A percentile compares a stretch with the other conserved stretches of the same genome.
Evolutionary conservation across 2,329 filamentous ascomycete species (phyloP).

Genomic region (Pseudogymnoascus pannorum): DNA sequence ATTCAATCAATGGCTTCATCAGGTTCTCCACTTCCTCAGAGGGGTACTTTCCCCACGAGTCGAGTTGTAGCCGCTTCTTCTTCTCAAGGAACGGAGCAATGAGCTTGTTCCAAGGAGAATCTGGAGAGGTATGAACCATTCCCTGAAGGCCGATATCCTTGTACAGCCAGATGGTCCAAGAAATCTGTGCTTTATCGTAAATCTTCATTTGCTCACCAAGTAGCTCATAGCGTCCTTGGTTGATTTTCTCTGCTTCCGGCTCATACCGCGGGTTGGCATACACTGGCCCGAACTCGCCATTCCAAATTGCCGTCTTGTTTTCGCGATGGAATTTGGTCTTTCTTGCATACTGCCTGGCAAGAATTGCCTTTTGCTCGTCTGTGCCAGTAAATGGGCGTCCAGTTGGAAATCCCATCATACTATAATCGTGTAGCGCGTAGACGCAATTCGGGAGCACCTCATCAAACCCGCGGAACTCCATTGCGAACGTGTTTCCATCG

Average conservation of each 20-base stretch:
- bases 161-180: slow-evolving; percentile 52
- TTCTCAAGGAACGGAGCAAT: slow-evolving; percentile 45
- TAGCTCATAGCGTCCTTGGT: slow-evolving; percentile 36
- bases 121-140: slow-evolving; percentile 42
- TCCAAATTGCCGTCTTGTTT: slow-evolving; percentile 40
- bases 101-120: slow-evolving; percentile 41
- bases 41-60: slow-evolving; percentile 43
- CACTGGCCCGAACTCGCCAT: slow-evolving; percentile 44
- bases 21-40: slow-evolving; percentile 28
- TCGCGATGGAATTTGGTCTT: slow-evolving; percentile 41
- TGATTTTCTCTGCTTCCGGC: slow-evolving; percentile 32
- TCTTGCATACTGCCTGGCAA: slow-evolving; percentile 37
- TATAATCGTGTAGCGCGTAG: slow-evolving; percentile 39
- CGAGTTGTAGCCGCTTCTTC: slow-evolving; percentile 44
- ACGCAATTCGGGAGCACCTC: slow-evolving; percentile 37
- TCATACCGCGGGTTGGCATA: slow-evolving; percentile 25
- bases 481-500: slow-evolving; percentile 38
- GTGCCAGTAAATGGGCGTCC: slow-evolving; percentile 36
- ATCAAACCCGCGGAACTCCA: slow-evolving; percentile 39
- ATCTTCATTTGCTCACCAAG: slow-evolving; percentile 40
- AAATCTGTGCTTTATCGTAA: slow-evolving; percentile 42
- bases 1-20: slow-evolving; percentile 27
- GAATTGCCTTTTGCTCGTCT: slow-evolving; percentile 32
- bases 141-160: slow-evolving; percentile 49
- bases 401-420: slow-evolving; percentile 37